Evolutionary conservation across 2,329 filamentous ascomycete genomes (phyloP), one percentile per base, ranked within the genome.

Genomic region (Pseudovirgaria hyperparasitica): DNA sequence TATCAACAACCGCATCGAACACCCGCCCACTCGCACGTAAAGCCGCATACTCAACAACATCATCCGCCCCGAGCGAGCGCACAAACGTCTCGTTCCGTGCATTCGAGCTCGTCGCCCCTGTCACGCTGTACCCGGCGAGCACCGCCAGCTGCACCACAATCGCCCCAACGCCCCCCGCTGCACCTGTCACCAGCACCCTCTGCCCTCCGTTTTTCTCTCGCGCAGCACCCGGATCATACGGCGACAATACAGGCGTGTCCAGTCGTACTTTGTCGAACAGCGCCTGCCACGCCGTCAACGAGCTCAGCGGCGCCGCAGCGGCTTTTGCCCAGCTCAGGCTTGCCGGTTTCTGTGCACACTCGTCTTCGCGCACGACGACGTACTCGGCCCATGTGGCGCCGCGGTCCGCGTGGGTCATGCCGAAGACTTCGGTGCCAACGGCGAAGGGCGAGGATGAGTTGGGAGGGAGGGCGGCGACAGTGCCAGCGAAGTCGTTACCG

Each of bases 391-490:
- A n/a, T 12, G 24, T 16, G 16, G 9, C 10, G 9, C 9, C 9
- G 19, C n/a, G 19, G 19, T 9, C 9, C 9, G 19, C 9, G 19
- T 20, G 19, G 19, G n/a, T 9, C 19, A 20, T 20, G 9, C 19
- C 19, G 19, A 20, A 20, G 19, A 20, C 19, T 20, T 20, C 9
- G 19, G n/a, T n/a, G n/a, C n/a, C n/a, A n/a, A n/a, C n/a, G n/a
- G n/a, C n/a, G n/a, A n/a, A n/a, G n/a, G n/a, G 39, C 22, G 11
- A 23, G 7, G 22, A 23, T 5, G 84, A 92, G 48, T 73, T 69
- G 27, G 73, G 77, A 11, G 79, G 79, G n/a, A 62, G 65, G 17
- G 51, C 43, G 7, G 73, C 73, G 9, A 65, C 62, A 13, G 76
- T 50, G 9, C 57, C 60, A 0, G 55, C 52, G 21, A 63, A 32